Base-by-base conservation (phyloP, 306 rosid genomes). In the Lathyrus tuberosus region DNA sequence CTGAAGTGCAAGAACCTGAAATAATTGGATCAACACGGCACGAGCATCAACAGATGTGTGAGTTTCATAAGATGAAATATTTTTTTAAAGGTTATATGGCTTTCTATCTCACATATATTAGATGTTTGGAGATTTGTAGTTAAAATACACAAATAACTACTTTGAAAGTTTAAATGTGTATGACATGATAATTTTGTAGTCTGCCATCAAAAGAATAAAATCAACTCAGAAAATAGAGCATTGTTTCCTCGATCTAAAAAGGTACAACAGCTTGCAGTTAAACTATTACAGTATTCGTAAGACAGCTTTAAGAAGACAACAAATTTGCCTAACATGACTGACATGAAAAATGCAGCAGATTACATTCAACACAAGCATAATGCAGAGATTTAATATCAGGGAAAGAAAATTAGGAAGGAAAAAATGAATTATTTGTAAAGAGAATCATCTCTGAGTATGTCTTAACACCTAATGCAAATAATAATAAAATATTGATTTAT, bases 1-100 rank as follows among this genome's bases (percentile, higher is more conserved):
- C 46, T 70, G 84, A 74, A 94, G 91, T 72, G 96, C 96, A 62
- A 94, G 84, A 60, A 94, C 97, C 97, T 93, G 89, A 76, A 80
- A 84, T 49, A 74, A 77, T 54, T 48, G 80, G 69, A 69, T 42
- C 53, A 57, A 26, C 40, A 30, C 10, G 7, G 17, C 10, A 58
- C 65, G 69, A 44, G 37, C 51, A 82, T 65, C 65, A 72, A 51
- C 46, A 60, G 8, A 49, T 73, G 42, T 33, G 10, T 17, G 61
- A 41, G 52, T 72, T 75, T 56, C 57, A 65, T 31, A 52, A 43
- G 46, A 37, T 31, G 30, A 33, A 48, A 33, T 10, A 8, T 13
- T 12, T 20, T 51, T 51, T 68, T 53, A 4, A 47, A 40, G 33
- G 64, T 16, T 22, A 16, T 46, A 52, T 22, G 42, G 14, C 59